phyloP scores from a whole-genome alignment of 1,284 basidiomycete genomes.

The Sparassis latifolia region DNA sequence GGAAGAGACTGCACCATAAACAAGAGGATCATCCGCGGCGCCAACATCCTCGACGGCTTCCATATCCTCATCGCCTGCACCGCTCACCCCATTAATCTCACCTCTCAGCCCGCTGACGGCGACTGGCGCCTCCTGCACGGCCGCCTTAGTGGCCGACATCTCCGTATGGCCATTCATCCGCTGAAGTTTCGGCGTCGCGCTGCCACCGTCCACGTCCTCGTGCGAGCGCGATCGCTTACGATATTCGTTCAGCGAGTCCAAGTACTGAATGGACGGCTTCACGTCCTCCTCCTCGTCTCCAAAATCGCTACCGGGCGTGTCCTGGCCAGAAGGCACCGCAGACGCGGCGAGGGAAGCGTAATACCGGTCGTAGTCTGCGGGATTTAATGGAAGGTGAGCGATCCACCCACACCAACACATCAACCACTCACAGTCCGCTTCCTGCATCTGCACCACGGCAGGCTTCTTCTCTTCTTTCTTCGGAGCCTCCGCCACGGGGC shows the following conservation, averaged over 20 bases:
- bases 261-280: slow-evolving; percentile 56
- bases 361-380: slow-evolving; percentile 68
- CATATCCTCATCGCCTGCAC: neutral
- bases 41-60: neutral
- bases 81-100: neutral
- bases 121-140: slow-evolving; percentile 12
- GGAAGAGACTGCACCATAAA: slow-evolving; percentile 46
- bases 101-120: neutral
- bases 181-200: slow-evolving; percentile 36
- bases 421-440: slow-evolving; percentile 53
- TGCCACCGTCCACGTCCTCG: slow-evolving; percentile 43
- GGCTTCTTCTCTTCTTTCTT: slow-evolving; percentile 53
- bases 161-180: slow-evolving; percentile 31
- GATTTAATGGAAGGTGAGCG: neutral
- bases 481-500: slow-evolving; percentile 20
- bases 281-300: slow-evolving; percentile 61
- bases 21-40: slow-evolving; percentile 45
- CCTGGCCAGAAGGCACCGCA: slow-evolving; percentile 45
- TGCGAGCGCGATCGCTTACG: slow-evolving; percentile 63
- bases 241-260: slow-evolving; percentile 62
- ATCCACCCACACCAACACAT: slow-evolving; percentile 1
- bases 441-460: slow-evolving; percentile 36
- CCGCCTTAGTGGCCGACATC: slow-evolving; percentile 6
- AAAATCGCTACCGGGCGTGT: slow-evolving; percentile 46
- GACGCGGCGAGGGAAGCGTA: slow-evolving; percentile 70